Percentiles rank a stretch among this genome's conserved stretches.
Conservation (phyloP, 2,329 filamentous ascomycete genomes). For the Calonectria pseudoturangicola region DNA sequence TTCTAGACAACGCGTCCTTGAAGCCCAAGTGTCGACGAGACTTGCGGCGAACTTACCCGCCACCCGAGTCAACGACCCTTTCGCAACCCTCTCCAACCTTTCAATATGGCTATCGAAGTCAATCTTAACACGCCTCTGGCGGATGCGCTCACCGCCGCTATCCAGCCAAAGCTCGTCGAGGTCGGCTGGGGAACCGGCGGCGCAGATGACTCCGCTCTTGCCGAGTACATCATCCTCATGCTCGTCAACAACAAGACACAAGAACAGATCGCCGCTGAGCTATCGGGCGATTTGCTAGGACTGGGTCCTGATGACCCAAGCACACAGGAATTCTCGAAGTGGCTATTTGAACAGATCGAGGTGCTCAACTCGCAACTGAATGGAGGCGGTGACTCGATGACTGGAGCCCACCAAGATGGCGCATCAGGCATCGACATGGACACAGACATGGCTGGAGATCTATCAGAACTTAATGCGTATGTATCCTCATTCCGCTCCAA, state of each 20-base stretch:
- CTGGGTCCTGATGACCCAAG: slow-evolving; percentile 88
- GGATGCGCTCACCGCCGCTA: slow-evolving; percentile 85
- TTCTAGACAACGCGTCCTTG: slow-evolving; percentile 51
- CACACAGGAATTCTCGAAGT: slow-evolving; percentile 88
- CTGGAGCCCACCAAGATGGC: slow-evolving; percentile 60
- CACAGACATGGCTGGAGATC: slow-evolving; percentile 80
- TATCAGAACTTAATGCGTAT: slow-evolving; percentile 75
- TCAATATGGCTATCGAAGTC: slow-evolving; percentile 85
- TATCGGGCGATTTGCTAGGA: slow-evolving; percentile 90
- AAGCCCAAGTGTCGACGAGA: slow-evolving; percentile 44
- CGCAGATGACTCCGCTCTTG: slow-evolving; percentile 85
- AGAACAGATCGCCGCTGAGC: slow-evolving; percentile 90
- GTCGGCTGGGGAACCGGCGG: slow-evolving; percentile 92
- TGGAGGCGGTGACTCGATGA: slow-evolving; percentile 61
- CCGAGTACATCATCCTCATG: slow-evolving; percentile 98
- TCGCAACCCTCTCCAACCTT: slow-evolving; percentile 36
- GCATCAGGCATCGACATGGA: slow-evolving; percentile 72
- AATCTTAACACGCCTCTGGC: slow-evolving; percentile 87
- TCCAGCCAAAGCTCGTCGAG: slow-evolving; percentile 94
- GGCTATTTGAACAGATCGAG: slow-evolving; percentile 94
- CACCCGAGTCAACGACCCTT: slow-evolving; percentile 43
- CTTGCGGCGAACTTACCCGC: slow-evolving; percentile 49
- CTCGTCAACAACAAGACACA: slow-evolving; percentile 95
- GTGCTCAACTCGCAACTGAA: slow-evolving; percentile 78
- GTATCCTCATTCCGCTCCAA: slow-evolving; percentile 55